Percentiles rank a stretch among this genome's conserved stretches.
phyloP scores from a whole-genome alignment of 106 monocot genomes.

The Dioscorea alata region DNA sequence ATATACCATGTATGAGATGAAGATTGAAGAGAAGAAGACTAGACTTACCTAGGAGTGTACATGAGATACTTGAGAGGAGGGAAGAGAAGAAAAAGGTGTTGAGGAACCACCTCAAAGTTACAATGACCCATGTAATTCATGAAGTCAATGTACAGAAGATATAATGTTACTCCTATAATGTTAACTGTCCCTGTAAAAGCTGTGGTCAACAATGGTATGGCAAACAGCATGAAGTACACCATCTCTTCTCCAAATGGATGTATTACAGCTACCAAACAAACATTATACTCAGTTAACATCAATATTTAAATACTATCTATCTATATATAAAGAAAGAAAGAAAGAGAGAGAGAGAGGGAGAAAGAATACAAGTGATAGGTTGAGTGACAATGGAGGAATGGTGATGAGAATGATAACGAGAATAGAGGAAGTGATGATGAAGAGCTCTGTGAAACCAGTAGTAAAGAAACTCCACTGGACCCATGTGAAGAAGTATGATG shows the following conservation, averaged over 20 bases:
- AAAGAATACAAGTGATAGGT: conserved; percentile 80
- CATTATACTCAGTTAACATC: background rate
- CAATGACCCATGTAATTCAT: conserved; percentile 91
- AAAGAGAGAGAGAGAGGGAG: background rate
- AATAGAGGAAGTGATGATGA: conserved; percentile 92
- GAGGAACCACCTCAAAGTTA: conserved; percentile 74
- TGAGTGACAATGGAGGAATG: conserved; percentile 92
- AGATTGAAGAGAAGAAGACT: conserved; percentile 12
- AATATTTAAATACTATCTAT: background rate
- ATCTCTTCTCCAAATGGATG: conserved; percentile 67
- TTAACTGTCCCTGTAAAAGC: conserved; percentile 29
- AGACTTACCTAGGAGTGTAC: conserved; percentile 87
- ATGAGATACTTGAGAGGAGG: conserved; percentile 84
- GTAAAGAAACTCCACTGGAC: conserved; percentile 94
- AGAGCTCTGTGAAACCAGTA: conserved; percentile 92
- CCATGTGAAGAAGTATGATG: conserved; percentile 37
- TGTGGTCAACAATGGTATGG: conserved; percentile 41
- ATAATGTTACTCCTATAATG: conserved; percentile 6
- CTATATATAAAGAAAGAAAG: too few species aligned
- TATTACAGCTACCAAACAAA: conserved; percentile 46
- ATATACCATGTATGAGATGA: too few species aligned
- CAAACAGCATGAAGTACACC: conserved; percentile 38
- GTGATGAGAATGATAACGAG: conserved; percentile 95
- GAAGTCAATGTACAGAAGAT: conserved; percentile 56
- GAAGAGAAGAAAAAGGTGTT: conserved; percentile 44